Evolutionary conservation across 2,329 filamentous ascomycete species (phyloP), one percentile per base, ranked within the genome.

Genomic region (Cladosporium sp.): DNA sequence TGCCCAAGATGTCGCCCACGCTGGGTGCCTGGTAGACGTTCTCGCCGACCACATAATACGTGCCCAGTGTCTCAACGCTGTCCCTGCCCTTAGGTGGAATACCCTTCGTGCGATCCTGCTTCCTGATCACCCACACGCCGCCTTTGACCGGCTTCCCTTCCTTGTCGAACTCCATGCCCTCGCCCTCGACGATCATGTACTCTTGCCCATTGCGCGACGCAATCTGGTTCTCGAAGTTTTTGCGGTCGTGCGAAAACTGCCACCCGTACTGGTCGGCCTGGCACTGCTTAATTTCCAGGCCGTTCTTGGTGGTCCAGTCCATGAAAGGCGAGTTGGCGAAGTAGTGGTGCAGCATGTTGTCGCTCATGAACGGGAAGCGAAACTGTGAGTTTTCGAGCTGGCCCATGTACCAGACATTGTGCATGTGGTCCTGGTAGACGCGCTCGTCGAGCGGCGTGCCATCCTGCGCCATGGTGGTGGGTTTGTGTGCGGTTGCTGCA

Each of bases 241-340:
- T 76, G 30, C 84, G 81, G 30, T 83, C 82, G 61, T 80, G 76
- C 59, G 83, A 74, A 42, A 81, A 75, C 51, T 79, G 73, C 58
- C 77, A 78, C 60, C 80, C 74, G 40, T 76, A 72, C 61, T 78
- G 75, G 60, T 82, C 79, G 62, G 74, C 75, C 60, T 73, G 76
- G 12, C 78, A 76, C 67, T 85, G 83, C 22, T 76, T 75, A 62
- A 81, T 73, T 51, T 83, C 73, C 9, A 82, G 76, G 62, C 80
- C 80, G 72, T 87, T 87, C 70, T 86, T 86, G 61, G 81, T 84
- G 14, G 77, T 80, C 22, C 75, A 72, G 61, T 87, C 84, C 70
- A 84, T 86, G 75, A 85, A 87, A n/a, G 82, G 83, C 1, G 83
- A 85, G 64, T 82, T 77, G 59, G 78, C 77, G 68, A 88, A 85